Evolutionary conservation across 163 green algal species (phyloP), one percentile per base, ranked within the genome.

Genomic region (Trebouxiophyceae sp.): DNA sequence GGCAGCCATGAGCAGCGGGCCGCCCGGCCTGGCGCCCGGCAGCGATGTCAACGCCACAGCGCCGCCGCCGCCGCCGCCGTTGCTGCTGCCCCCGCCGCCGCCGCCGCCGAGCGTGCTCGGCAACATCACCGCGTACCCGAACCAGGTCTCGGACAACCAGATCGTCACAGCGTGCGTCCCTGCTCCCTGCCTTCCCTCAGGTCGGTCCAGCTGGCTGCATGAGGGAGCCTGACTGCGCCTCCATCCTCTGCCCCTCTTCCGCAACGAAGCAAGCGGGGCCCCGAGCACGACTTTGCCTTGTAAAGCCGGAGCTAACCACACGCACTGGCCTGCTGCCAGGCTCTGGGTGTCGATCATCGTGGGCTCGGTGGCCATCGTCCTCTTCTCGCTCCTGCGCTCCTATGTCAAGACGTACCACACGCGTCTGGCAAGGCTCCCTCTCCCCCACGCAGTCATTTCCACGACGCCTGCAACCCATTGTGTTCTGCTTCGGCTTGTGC

Each of bases 401-500:
- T 45, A 65, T 22, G 63, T 71, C 31, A 20, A 8, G 4, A 68
- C 62, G 2, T 71, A 68, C 39, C 28, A 34, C 5, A 76, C 59
- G 3, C 63, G 64, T 19, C 59, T 69, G 70, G 70, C 71, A 39
- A 47, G 63, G 26, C 29, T n/a, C n/a, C n/a, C n/a, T n/a, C n/a
- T n/a, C n/a, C n/a, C n/a, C n/a, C n/a, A n/a, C n/a, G n/a, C n/a
- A n/a, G n/a, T n/a, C n/a, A 6, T 59, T 59, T 59, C 54, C 8
- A 12, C 12, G 16, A 19, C 12, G 54, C 54, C 12, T 19, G 54
- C 6, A 59, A 20, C 24, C 7, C 6, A 32, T 6, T 30, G 20
- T 7, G n/a, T 59, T 8, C 54, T 59, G 54, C 23, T 24, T 7
- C 6, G 3, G n/a, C 2, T 26, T 20, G 12, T 12, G 20, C 34